Evolutionary conservation across 2,329 filamentous ascomycete genomes (phyloP).

Genomic region (Cordyceps fumosorosea): DNA sequence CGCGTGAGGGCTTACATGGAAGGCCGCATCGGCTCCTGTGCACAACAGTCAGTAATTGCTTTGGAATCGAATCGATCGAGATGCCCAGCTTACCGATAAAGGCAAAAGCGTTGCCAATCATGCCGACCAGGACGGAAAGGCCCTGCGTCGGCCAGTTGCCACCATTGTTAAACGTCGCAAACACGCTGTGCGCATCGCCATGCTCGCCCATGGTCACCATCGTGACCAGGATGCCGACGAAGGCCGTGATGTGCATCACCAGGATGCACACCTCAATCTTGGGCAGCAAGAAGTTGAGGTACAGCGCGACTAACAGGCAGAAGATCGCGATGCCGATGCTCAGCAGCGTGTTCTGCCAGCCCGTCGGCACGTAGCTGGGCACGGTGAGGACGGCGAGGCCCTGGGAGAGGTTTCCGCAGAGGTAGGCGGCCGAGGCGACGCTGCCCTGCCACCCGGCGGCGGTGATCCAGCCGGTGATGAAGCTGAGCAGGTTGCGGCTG

Average conservation of each 20-base stretch:
- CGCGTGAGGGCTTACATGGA: constrained; percentile 17
- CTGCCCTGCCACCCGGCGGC: constrained; percentile 23
- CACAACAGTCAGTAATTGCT: neutral
- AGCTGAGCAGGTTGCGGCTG: constrained; percentile 35
- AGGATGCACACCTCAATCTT: constrained; percentile 12
- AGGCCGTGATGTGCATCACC: constrained; percentile 8
- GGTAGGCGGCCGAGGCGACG: constrained; percentile 16
- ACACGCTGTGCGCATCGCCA: constrained; percentile 6
- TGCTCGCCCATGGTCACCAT: constrained; percentile 3
- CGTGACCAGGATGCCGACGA: constrained; percentile 9
- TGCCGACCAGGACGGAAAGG: constrained; percentile 33
- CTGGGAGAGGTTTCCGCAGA: neutral
- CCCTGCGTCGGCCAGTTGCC: constrained; percentile 33
- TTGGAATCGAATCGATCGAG: neutral
- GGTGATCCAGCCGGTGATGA: constrained; percentile 22
- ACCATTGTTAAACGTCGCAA: constrained; percentile 25
- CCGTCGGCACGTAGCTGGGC: neutral
- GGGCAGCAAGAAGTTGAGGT: constrained; percentile 8
- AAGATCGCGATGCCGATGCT: neutral
- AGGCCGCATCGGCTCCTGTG: constrained; percentile 21
- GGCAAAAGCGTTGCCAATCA: constrained; percentile 34
- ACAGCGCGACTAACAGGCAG: neutral
- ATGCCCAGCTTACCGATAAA: constrained; percentile 19
- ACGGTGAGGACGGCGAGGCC: constrained; percentile 1
- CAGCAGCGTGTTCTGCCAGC: constrained; percentile 11